These are phyloP conservation scores for Nothopassalora personata DNA, from an alignment of 2,329 filamentous ascomycete species.

Conservation along the genomic window DNA sequence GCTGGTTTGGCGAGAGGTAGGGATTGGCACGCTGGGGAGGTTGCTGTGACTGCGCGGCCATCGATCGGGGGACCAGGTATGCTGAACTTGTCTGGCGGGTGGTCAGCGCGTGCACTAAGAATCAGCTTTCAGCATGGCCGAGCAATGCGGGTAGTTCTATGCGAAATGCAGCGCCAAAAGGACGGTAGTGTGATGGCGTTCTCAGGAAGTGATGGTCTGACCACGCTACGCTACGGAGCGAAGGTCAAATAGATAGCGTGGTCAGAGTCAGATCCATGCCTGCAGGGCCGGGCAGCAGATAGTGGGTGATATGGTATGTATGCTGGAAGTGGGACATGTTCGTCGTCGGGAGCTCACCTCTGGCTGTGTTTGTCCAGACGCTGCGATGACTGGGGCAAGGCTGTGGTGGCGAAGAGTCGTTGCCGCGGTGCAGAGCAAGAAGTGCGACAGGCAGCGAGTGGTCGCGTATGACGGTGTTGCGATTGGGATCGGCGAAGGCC, in stretches of 20 bases:
- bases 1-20: conserved; percentile 41
- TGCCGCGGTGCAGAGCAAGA: background rate
- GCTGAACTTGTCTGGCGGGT: background rate
- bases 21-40: conserved; percentile 29
- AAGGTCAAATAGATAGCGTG: conserved; percentile 1
- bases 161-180: background rate
- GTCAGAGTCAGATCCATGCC: background rate
- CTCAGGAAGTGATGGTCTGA: background rate
- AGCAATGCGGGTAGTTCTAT: background rate
- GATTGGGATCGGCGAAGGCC: background rate
- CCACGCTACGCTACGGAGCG: background rate
- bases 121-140: background rate
- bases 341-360: background rate
- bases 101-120: conserved; percentile 1
- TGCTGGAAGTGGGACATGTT: background rate
- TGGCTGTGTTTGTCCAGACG: background rate
- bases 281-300: background rate
- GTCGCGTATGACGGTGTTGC: conserved; percentile 2
- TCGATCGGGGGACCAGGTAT: conserved; percentile 8
- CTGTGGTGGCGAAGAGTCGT: background rate
- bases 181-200: background rate
- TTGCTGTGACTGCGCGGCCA: conserved; percentile 15
- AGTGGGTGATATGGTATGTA: background rate
- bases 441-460: background rate
- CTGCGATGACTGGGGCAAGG: background rate